These are phyloP conservation scores for Solanum habrochaites DNA, from an alignment of 257 asterid genomes.

Conservation along the genomic window DNA sequence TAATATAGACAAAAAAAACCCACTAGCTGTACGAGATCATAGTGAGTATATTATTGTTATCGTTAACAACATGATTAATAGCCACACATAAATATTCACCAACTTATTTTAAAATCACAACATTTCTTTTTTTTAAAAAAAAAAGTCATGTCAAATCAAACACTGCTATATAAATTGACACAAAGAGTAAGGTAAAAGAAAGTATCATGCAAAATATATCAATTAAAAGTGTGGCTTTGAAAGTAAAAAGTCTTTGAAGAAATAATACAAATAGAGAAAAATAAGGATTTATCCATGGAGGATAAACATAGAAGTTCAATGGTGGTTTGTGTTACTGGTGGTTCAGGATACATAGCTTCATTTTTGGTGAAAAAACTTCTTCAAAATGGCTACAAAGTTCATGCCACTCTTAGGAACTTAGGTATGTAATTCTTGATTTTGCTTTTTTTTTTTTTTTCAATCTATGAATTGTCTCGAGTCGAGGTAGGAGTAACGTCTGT, in stretches of 20 bases:
- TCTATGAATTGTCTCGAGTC: neutral
- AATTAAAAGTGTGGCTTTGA: neutral
- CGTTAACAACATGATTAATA: neutral
- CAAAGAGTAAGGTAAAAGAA: too few species aligned
- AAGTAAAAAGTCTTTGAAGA: too few species aligned
- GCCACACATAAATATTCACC: neutral
- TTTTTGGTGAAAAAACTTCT: constrained; percentile 13
- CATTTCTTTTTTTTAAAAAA: too few species aligned
- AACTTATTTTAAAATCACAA: neutral
- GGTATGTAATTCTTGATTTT: neutral
- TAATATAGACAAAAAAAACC: neutral
- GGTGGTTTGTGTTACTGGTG: constrained; percentile 27
- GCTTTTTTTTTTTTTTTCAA: neutral
- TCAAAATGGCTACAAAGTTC: constrained; percentile 11
- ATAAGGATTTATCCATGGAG: neutral
- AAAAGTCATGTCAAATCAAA: neutral
- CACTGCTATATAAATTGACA: neutral
- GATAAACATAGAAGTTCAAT: neutral
- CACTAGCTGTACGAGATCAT: neutral
- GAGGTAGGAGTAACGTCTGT: neutral
- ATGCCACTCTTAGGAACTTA: constrained; percentile 18
- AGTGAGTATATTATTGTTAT: neutral
- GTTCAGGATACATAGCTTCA: constrained; percentile 24
- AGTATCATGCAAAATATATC: neutral
- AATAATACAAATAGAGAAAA: neutral